phyloP scores from a whole-genome alignment of 805 yeast species.

The Lachancea waltii region DNA sequence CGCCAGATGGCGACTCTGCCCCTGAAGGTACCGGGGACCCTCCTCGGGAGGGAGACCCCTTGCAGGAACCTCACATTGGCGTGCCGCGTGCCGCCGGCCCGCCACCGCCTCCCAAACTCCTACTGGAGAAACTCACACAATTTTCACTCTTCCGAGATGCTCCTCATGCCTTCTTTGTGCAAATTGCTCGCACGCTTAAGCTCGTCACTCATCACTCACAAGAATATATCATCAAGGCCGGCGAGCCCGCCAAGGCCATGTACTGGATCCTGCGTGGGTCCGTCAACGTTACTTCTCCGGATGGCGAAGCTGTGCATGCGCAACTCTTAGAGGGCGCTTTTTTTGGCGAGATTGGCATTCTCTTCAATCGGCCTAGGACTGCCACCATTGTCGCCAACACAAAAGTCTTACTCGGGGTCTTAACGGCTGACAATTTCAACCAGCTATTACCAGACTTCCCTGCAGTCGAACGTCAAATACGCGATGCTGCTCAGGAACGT shows the following conservation, averaged over 20 bases:
- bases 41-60: no score
- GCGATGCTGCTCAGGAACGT: conserved; percentile 77
- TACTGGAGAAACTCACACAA: conserved; percentile 47
- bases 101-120: conserved; percentile 40
- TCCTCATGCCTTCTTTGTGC: conserved; percentile 55
- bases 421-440: conserved; percentile 57
- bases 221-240: conserved; percentile 60
- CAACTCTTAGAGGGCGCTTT: conserved; percentile 63
- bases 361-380: conserved; percentile 69
- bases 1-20: no score
- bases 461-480: conserved; percentile 54
- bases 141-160: conserved; percentile 64
- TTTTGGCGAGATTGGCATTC: conserved; percentile 75
- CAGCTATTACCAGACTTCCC: conserved; percentile 59
- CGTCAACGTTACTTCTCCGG: conserved; percentile 70
- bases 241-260: conserved; percentile 71
- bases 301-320: conserved; percentile 70
- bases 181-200: conserved; percentile 50
- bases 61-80: no score
- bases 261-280: conserved; percentile 74
- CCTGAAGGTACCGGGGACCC: no score
- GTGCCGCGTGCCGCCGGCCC: background rate
- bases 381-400: conserved; percentile 72
- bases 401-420: conserved; percentile 58
- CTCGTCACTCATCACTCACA: conserved; percentile 61